Evolutionary conservation across 2,329 filamentous ascomycete genomes (phyloP), one percentile per base, ranked within the genome.

Genomic region (Aspergillus spinulosporus): DNA sequence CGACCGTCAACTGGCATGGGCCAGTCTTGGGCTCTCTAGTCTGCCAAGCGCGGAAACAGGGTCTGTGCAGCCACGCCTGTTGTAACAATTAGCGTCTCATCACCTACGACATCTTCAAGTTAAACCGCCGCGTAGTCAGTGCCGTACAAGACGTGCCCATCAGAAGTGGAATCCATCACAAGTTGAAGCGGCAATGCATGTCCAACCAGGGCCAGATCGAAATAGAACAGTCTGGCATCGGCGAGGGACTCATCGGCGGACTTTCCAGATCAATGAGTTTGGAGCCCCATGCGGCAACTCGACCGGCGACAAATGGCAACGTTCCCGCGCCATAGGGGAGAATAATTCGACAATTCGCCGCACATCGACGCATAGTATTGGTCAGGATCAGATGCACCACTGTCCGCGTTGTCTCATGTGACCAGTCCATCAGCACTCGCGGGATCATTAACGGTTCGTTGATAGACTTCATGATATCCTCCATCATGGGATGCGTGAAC

Each of bases 401-500:
- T 28, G 29, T 45, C n/a, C 50, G 29, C 6, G 50, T 46, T 15
- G 50, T 53, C 42, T 53, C 50, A 11, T 47, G 50, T 29, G 50
- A 29, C 29, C 42, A 53, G 26, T 53, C 50, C 36, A 50, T 9
- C 21, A 50, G 26, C 26, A 36, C 34, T 12, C 36, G 48, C 3
- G 48, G 48, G 37, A 50, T 50, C 3, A 26, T 50, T 7, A 50
- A 50, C 11, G 48, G 37, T 6, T 42, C 48, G 5, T 9, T 15
- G 28, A 50, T 50, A 7, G 34, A 42, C 4, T 32, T 50, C 8
- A 31, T 5, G 7, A 14, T 42, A 15, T 32, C 48, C 9, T 50
- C 37, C 52, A 59, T 56, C 5, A 40, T 78, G 0, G 78, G 78
- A 57, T 80, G 78, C 2, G 79, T 65, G 55, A 80, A 76, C 2